A percentile compares a stretch with the other conserved stretches of the same genome.
phyloP scores from a whole-genome alignment of 169 alveolate species.

The Cyclospora cayetanensis region DNA sequence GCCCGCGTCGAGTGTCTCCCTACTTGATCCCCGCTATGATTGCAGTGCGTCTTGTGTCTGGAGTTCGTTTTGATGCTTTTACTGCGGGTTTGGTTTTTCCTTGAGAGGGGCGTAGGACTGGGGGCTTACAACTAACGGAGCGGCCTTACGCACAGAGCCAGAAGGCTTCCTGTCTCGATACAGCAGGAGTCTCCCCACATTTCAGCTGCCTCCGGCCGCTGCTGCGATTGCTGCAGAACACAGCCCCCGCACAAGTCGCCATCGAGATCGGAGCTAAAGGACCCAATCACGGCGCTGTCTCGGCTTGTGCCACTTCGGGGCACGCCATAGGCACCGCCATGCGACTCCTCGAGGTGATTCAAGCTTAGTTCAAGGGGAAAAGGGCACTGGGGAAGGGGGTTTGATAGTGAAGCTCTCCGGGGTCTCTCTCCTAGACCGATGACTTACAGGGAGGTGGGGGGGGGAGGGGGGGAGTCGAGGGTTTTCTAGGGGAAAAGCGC shows the following conservation, averaged over 20 bases:
- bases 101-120: neutral
- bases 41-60: slow-evolving; percentile 61
- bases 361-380: neutral
- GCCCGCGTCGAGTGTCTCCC: slow-evolving; percentile 78
- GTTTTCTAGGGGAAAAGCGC: neutral
- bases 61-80: neutral
- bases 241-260: slow-evolving; percentile 81
- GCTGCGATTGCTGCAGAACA: slow-evolving; percentile 58
- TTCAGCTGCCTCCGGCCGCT: neutral
- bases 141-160: too few species aligned
- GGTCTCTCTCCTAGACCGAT: neutral
- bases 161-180: neutral
- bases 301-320: slow-evolving; percentile 88
- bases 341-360: slow-evolving; percentile 62
- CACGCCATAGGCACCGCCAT: slow-evolving; percentile 85
- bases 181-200: neutral
- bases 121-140: neutral
- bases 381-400: neutral
- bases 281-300: slow-evolving; percentile 78
- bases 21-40: slow-evolving; percentile 82
- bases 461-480: neutral
- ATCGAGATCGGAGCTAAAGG: slow-evolving; percentile 79
- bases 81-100: neutral
- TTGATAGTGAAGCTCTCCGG: neutral
- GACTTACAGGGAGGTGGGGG: neutral